Base-by-base conservation (phyloP, 2,329 filamentous ascomycete species). In the Aspergillus alliaceus region DNA sequence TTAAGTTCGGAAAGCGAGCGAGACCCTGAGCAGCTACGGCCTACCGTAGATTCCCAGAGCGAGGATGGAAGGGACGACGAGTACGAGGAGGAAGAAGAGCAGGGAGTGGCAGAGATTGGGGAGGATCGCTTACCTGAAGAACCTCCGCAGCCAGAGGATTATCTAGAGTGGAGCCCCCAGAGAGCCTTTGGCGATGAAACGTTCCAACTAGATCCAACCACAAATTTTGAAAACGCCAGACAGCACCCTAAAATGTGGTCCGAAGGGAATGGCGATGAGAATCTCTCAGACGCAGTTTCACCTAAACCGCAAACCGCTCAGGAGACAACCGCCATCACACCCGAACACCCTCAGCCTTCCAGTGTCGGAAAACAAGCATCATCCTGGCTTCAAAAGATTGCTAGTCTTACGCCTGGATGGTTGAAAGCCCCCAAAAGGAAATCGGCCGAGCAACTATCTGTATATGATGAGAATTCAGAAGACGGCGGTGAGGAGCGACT, bases 341-440 rank as follows among this genome's bases (percentile, higher is more conserved):
- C 70, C 20, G 56, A 60, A 25, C 60, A 50, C 49, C 39, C 58
- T 42, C 64, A 48, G 24, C 60, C 56, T 20, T 50, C 57, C 20
- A 59, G 53, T 39, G 57, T 39, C 32, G 59, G 64, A 34, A 61
- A 49, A n/a, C 67, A 62, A 53, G 65, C 66, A 51, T 69, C 72
- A 59, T 72, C 73, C 57, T 77, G 72, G 75, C 74, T 75, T 51
- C 66, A 69, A 53, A 70, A 59, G 58, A 68, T 74, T 22, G 69
- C 69, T 24, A 72, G 63, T 59, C 60, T 73, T 31, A 74, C 71
- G 2, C 71, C 71, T 15, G 61, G 64, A 53, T 74, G 71, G 71
- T 53, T 74, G 51, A 72, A 68, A 66, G 69, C 69, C n/a, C 71
- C 71, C 9, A 47, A 49, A 5, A 57, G 59, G 44, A 59, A 58